Evolutionary conservation across 352 stramenopile genomes (phyloP), one percentile per base, ranked within the genome.

Genomic region (Poterioochromonas sp.): DNA sequence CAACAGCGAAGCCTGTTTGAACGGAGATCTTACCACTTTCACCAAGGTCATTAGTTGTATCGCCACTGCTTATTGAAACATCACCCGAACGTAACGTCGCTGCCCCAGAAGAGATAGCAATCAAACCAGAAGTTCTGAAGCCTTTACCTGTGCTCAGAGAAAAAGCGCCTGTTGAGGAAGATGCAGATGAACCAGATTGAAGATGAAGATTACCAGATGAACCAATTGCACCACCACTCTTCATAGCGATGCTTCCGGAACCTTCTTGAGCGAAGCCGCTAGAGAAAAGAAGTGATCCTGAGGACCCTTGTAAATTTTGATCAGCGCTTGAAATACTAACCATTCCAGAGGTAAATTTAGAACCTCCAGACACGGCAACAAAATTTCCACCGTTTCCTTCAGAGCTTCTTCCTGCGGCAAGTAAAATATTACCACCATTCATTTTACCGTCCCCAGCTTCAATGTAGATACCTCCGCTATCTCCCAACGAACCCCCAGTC

Each of bases 21-120:
- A 71, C 8, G 34, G 62, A 71, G 34, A 71, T 71, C 34, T 71
- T 71, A 43, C 62, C 62, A 71, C 62, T 71, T 39, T 39, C 62
- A 44, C 29, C 34, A 35, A 71, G 62, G 11, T 43, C 62, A 43
- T 41, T 43, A 71, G 62, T 43, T 43, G 34, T 15, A 65, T 65
- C 54, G 32, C 8, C 12, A 71, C 58, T 68, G 29, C 58, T 68
- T 68, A 68, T 68, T 68, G 58, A 68, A 68, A 68, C 58, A 12
- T 37, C 29, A 37, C 58, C 58, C 12, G 15, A 43, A 39, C 34
- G 62, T 35, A 3, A 8, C 1, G 62, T 15, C 8, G 3, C 58
- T 12, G 58, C 58, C 12, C 58, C 58, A 68, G 58, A 68, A 35
- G 29, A 37, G 12, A 68, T 68, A 37, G 12, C 29, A 68, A 68